Evolutionary conservation across 1,284 basidiomycete species (phyloP), one percentile per base, ranked within the genome.

Genomic region (Fistulina hepatica): DNA sequence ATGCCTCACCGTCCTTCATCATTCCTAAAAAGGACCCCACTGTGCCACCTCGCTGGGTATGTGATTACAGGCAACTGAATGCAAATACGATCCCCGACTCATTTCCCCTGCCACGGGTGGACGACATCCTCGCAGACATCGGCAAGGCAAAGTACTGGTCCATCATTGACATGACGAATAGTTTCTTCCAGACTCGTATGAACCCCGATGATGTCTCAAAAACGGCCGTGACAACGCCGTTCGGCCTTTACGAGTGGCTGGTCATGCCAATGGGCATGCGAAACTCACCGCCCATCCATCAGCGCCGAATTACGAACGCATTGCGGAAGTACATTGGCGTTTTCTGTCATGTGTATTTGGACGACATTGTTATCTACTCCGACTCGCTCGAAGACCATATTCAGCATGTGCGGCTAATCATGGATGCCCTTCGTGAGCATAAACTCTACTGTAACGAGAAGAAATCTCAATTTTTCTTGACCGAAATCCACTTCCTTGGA

Each of bases 311-410:
- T 38, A 57, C 49, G 4, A 26, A 40, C 6, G 56, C 61, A 0
- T 49, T 67, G 0, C 44, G 48, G 1, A 40, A 44, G 0, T 47
- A 49, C 31, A 47, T 67, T 26, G 60, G 63, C 6, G 49, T 49
- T 2, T 54, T 60, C 34, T 61, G 57, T 42, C 52, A 64, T 40
- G 55, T 64, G 2, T 67, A 67, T 40, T 42, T 68, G 0, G 63
- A 69, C 43, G 54, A 68, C 38, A 65, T 69, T 34, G 49, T 67
- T 25, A 63, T 67, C 27, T 69, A 57, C 55, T 64, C 59, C 0
- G 3, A 58, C 0, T 44, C 48, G 0, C 8, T 59, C 1, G 54
- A 57, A 11, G 57, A 67, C 39, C 64, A 69, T 40, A 21, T 37
- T 1, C 3, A 36, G 1, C 52, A 64, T 38, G 44, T 64, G 15